These are phyloP conservation scores for Lactarius hengduanensis DNA, from an alignment of 768 basidiomycete genomes.

Conservation along the genomic window DNA sequence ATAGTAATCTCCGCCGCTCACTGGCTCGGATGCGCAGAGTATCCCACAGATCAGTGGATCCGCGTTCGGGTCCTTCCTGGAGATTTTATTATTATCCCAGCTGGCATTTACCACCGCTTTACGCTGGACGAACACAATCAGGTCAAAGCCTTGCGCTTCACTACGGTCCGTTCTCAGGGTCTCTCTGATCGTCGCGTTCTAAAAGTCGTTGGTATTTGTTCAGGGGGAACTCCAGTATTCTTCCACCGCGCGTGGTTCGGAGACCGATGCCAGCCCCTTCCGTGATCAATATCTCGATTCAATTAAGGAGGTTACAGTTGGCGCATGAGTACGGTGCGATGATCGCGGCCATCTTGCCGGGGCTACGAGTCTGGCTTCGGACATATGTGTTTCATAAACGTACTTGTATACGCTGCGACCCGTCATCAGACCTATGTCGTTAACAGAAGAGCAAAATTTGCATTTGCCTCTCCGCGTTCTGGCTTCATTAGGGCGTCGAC, in stretches of 20 bases:
- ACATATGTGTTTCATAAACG: too few species aligned
- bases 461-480: too few species aligned
- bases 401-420: too few species aligned
- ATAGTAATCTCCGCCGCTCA: neutral
- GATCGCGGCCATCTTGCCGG: too few species aligned
- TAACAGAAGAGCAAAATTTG: too few species aligned
- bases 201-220: neutral
- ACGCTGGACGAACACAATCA: slow-evolving; percentile 78
- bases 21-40: slow-evolving; percentile 44
- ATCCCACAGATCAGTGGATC: slow-evolving; percentile 73
- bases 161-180: slow-evolving; percentile 48
- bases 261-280: slow-evolving; percentile 64
- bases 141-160: slow-evolving; percentile 40
- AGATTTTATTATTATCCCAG: slow-evolving; percentile 83
- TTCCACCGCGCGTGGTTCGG: slow-evolving; percentile 61
- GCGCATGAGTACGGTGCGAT: too few species aligned
- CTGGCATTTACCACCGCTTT: slow-evolving; percentile 94
- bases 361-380: too few species aligned
- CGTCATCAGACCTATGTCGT: too few species aligned
- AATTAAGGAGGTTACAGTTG: neutral
- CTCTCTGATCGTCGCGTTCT: neutral
- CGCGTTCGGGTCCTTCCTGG: slow-evolving; percentile 72
- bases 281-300: slow-evolving; percentile 59
- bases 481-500: too few species aligned
- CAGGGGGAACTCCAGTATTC: slow-evolving; percentile 93